Evolutionary conservation across 192 early-diverging fungal species (phyloP), one percentile per base, ranked within the genome.

Genomic region (Entophlyctis helioformis): DNA sequence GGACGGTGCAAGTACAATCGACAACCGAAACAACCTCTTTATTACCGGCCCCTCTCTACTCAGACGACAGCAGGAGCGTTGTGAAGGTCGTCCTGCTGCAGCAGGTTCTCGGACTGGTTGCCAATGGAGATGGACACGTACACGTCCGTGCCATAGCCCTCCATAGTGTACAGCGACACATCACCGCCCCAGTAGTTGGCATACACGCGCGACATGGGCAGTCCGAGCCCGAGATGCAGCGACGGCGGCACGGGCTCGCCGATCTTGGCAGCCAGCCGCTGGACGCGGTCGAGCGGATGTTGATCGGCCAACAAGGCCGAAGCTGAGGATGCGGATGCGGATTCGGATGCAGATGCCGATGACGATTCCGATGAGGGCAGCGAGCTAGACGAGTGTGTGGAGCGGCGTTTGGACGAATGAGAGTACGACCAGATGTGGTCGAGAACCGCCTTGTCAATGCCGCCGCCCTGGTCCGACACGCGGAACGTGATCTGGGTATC

Each of bases 181-280:
- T 71, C 72, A 5, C 94, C 94, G 18, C 89, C 89, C 94, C 91
- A 97, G 55, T 95, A 97, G 57, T 90, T 84, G 2, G 87, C 83
- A 66, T 93, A 97, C 20, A 92, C 83, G 39, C 80, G 68, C 38
- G 82, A 83, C 83, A 97, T 84, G 0, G 89, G 84, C 59, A 94
- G 58, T 0, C 94, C 94, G 42, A 94, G 80, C n/a, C 94, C 94
- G 39, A 91, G 56, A 33, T 65, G 39, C 46, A 55, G 47, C 31
- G 36, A 51, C 29, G 41, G 24, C 28, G 65, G 47, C 20, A 51
- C 42, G 18, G 69, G 48, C 52, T 91, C 85, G 45, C 75, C 70
- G 18, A 88, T 68, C 6, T 76, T 87, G 0, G 76, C 87, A 9
- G 83, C 85, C 67, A 94, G 74, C 42, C 79, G 76, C 8, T 76